Base-by-base conservation (phyloP, 345 rosid species). In the Crucihimalaya himalaica region DNA sequence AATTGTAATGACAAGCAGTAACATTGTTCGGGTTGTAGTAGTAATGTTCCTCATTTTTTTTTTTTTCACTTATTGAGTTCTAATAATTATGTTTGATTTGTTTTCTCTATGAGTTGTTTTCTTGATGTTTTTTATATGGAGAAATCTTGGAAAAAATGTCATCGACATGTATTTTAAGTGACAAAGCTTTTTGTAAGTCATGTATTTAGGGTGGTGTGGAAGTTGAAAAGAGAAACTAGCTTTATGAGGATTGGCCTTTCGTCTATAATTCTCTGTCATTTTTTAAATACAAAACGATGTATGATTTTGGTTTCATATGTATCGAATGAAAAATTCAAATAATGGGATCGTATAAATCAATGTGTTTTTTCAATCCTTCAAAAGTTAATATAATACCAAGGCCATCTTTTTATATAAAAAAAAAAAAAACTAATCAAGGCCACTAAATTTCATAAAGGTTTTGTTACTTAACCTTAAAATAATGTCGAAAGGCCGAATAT, bases 111-210 rank as follows among this genome's bases (percentile, higher is more conserved):
- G n/a, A 25, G 16, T 40, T 68, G 46, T 50, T 39, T 40, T 12
- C n/a, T 67, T 59, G 29, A 27, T 39, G 20, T 7, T 6, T 46
- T 68, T 68, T n/a, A 5, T n/a, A 7, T 54, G 45, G 27, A 35
- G 59, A 45, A n/a, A 0, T 63, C 42, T 53, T 35, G 2, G 8
- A 1, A 32, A 43, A 15, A 16, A 23, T 19, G 46, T 39, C 35
- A 19, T 42, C 3, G 16, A 52, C 79, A 75, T 75, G 79, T 61
- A 51, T 52, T 42, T 61, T 61, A 53, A 34, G 70, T 75, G 79
- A 68, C 50, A n/a, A 28, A 8, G 43, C 70, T 60, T 68, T 75
- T 61, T 52, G 19, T 5, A 75, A 75, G 70, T 75, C 79, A 75
- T 75, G 79, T 61, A 9, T 60, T 60, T 75, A 52, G 79, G 60